These are phyloP conservation scores for Creolimax fragrantissima DNA, from an alignment of 78 protist genomes.

Conservation along the genomic window DNA sequence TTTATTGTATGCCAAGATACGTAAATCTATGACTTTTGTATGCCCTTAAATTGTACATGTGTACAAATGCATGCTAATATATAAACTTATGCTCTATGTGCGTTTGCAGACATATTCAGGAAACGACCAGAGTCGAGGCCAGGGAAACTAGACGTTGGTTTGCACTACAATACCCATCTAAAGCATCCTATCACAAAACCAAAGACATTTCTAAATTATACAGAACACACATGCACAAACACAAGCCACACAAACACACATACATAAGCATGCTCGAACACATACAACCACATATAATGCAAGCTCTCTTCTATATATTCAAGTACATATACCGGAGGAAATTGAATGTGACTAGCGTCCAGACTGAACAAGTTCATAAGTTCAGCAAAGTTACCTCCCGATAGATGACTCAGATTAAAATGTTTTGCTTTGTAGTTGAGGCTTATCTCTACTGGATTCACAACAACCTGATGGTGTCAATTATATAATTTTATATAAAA, in stretches of 20 bases:
- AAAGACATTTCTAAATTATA: too few relatives aligned
- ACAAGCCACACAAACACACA: background rate
- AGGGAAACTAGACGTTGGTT: too few relatives aligned
- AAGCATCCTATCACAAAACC: too few relatives aligned
- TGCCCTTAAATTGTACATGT: too few relatives aligned
- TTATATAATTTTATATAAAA: too few relatives aligned
- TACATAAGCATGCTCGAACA: background rate
- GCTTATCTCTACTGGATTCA: background rate
- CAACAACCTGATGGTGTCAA: background rate
- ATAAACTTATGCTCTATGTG: too few relatives aligned
- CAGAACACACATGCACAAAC: background rate
- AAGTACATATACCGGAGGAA: background rate
- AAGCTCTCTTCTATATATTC: background rate
- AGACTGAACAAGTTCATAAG: background rate
- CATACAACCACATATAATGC: background rate
- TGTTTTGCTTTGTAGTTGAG: slow-evolving; percentile 13
- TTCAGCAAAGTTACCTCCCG: background rate
- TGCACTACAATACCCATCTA: too few relatives aligned
- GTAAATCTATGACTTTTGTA: too few relatives aligned
- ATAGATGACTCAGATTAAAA: background rate
- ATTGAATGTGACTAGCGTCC: background rate
- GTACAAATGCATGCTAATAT: background rate
- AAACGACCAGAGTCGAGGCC: too few relatives aligned
- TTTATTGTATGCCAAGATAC: too few relatives aligned
- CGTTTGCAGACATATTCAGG: too few relatives aligned